These are phyloP conservation scores for Aureobasidium sp. DNA, from an alignment of 2,329 filamentous ascomycete genomes.

Conservation along the genomic window DNA sequence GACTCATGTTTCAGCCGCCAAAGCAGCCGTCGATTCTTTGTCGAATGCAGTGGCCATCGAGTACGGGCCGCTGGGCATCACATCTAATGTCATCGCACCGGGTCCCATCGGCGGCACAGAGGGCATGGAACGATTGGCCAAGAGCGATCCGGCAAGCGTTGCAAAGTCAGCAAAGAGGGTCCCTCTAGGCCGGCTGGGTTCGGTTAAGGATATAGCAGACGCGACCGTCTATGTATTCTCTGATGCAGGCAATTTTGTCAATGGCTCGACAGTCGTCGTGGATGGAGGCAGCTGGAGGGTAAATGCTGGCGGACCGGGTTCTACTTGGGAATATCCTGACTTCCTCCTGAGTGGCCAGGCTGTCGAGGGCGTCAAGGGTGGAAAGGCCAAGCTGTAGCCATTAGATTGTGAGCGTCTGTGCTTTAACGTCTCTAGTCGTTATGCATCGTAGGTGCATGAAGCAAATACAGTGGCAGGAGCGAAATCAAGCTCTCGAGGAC, in stretches of 20 bases:
- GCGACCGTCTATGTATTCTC: constrained; percentile 85
- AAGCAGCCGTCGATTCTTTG: constrained; percentile 82
- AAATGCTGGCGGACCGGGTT: constrained; percentile 27
- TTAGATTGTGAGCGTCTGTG: constrained; percentile 1
- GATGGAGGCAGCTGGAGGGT: constrained; percentile 46
- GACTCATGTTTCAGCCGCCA: constrained; percentile 83
- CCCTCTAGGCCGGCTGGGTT: constrained; percentile 68
- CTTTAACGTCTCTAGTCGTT: not conserved
- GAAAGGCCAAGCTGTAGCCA: constrained; percentile 46
- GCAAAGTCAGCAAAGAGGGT: constrained; percentile 36
- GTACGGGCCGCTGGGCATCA: constrained; percentile 79
- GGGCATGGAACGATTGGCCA: constrained; percentile 38
- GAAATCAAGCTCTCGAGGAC: no score
- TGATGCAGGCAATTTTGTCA: constrained; percentile 78
- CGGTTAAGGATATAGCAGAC: constrained; percentile 82
- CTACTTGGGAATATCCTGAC: constrained; percentile 46
- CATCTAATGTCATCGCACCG: constrained; percentile 80
- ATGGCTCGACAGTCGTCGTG: constrained; percentile 69
- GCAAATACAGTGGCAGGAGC: no score
- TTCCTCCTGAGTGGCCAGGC: constrained; percentile 46
- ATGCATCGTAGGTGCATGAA: not conserved
- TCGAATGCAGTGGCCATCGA: constrained; percentile 74
- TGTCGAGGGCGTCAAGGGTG: constrained; percentile 51
- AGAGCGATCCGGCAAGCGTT: constrained; percentile 24
- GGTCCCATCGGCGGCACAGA: constrained; percentile 83